Evolutionary conservation across 495 filamentous ascomycete genomes (phyloP), one percentile per base, ranked within the genome.

Genomic region (Penicillium diatomitis): DNA sequence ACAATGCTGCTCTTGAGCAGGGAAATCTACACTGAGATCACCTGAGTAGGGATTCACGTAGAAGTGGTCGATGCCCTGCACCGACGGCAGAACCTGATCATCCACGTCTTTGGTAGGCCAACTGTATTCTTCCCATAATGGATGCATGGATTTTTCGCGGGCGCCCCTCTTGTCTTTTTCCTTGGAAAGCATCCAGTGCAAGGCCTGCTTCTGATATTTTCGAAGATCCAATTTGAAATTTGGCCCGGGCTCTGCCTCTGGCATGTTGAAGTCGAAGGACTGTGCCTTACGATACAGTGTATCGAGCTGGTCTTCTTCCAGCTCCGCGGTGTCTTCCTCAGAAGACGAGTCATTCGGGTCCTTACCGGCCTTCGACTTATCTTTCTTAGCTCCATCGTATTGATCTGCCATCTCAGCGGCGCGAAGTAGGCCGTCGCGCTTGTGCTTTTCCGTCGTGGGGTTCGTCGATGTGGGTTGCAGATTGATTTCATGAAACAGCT

Each of bases 21-120:
- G 92, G 60, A 97, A 98, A 3, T 90, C 78, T 1, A 97, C 69
- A n/a, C 88, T 94, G 37, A 98, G 69, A 54, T 97, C 92, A 10
- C 94, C 92, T 4, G 88, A 95, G 57, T 98, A 98, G 1, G 90
- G 90, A 58, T 97, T 97, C 54, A 96, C 84, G 58, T 96, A 98
- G 62, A 98, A 97, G 32, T 72, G 74, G 11, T 81, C 68, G 50
- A 88, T 81, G 10, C 74, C 76, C 6, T 73, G 66, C 11, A 90
- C 74, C 12, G 50, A 52, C 3, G 85, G 82, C 8, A 96, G 46
- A 6, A 84, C 78, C 41, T 86, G 77, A 53, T 89, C 88, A 48
- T 97, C 88, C 34, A 85, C 81, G 68, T 96, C 92, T 64, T 88
- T 90, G 5, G 70, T 72, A 1, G 94, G 92, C 88, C 89, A 98